These are phyloP conservation scores for Yamadazyma kitorensis DNA, from an alignment of 805 yeast species.

Conservation along the genomic window DNA sequence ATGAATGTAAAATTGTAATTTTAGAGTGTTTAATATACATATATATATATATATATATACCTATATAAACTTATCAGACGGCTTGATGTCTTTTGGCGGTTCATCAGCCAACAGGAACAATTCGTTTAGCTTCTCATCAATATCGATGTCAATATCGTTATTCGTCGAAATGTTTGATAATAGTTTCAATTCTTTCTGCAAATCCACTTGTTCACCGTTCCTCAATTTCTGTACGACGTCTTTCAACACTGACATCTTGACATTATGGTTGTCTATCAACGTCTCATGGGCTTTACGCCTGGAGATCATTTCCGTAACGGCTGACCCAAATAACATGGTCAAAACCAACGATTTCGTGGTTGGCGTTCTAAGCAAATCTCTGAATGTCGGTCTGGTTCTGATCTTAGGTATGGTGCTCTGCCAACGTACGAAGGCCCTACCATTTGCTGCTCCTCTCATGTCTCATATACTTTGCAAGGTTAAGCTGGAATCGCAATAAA, in stretches of 20 bases:
- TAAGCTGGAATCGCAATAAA: too few species aligned
- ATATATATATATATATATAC: neutral
- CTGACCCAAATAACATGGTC: slow-evolving; percentile 41
- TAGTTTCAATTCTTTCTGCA: slow-evolving; percentile 35
- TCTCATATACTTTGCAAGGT: too few species aligned
- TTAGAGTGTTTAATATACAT: neutral
- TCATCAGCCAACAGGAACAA: slow-evolving; percentile 32
- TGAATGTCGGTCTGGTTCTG: slow-evolving; percentile 17
- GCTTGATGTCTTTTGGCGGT: slow-evolving; percentile 6
- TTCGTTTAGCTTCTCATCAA: slow-evolving; percentile 37
- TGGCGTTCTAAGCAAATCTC: slow-evolving; percentile 31
- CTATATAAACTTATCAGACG: neutral
- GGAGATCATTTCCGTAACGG: slow-evolving; percentile 47
- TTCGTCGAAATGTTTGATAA: slow-evolving; percentile 30
- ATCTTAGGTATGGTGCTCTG: slow-evolving; percentile 6
- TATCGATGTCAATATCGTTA: slow-evolving; percentile 30
- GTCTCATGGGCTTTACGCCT: slow-evolving; percentile 43
- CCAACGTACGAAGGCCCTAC: slow-evolving; percentile 1
- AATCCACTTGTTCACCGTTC: slow-evolving; percentile 38
- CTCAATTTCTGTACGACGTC: slow-evolving; percentile 29
- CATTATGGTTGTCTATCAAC: slow-evolving; percentile 35
- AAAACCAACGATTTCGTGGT: slow-evolving; percentile 36
- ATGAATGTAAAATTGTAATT: slow-evolving; percentile 1
- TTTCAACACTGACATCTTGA: slow-evolving; percentile 31
- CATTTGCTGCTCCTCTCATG: too few species aligned